Conservation (phyloP, 768 basidiomycete species). For the Suillus subluteus region DNA sequence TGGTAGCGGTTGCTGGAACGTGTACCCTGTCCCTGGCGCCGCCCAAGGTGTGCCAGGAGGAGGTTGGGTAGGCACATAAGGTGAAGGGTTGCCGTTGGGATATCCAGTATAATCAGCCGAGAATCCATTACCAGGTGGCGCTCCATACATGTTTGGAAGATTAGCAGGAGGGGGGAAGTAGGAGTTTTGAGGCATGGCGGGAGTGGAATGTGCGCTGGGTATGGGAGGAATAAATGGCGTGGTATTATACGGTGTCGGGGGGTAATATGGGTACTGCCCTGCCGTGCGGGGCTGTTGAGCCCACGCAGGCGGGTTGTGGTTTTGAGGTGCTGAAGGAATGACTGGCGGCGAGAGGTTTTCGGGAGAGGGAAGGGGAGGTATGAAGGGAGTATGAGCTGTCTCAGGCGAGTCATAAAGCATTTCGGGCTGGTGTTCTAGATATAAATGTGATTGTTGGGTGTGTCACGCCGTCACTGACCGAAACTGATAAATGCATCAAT, state of each 20-base stretch:
- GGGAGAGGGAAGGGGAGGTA: constrained; percentile 42
- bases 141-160: constrained; percentile 29
- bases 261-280: constrained; percentile 43
- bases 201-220: constrained; percentile 31
- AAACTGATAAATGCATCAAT: constrained; percentile 17
- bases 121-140: constrained; percentile 14
- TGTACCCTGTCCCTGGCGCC: constrained; percentile 23
- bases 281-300: constrained; percentile 36
- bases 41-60: constrained; percentile 24
- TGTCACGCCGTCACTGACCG: constrained; percentile 27
- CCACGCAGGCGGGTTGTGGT: constrained; percentile 37
- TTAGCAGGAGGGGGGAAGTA: constrained; percentile 35
- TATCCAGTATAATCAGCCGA: constrained; percentile 39
- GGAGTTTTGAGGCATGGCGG: constrained; percentile 33
- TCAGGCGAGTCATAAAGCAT: constrained; percentile 37
- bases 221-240: constrained; percentile 43
- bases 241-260: constrained; percentile 40
- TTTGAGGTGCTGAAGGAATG: constrained; percentile 34
- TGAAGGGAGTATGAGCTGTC: constrained; percentile 39
- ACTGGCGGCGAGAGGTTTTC: constrained; percentile 37
- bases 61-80: constrained; percentile 30
- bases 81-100: constrained; percentile 28
- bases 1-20: constrained; percentile 37
- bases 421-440: constrained; percentile 20
- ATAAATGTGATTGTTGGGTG: constrained; percentile 25